These are phyloP conservation scores for Citrus sp. DNA, from an alignment of 345 rosid genomes.

Conservation along the genomic window DNA sequence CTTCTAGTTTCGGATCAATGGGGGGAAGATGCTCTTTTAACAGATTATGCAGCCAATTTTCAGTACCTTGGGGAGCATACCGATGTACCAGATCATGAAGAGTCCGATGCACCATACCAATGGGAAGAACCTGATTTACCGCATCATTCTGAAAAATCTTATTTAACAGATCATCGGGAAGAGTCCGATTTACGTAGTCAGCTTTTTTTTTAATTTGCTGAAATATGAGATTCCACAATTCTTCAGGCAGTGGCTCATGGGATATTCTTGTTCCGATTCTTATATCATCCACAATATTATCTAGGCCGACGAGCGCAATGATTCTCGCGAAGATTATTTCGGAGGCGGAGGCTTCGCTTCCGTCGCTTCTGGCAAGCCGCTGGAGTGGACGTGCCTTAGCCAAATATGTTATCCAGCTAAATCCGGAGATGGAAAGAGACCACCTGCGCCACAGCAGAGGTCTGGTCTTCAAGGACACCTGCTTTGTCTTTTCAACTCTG, in stretches of 20 bases:
- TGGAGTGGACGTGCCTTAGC: background rate
- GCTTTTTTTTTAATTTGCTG: background rate
- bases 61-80: too few species aligned
- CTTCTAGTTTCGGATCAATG: too few species aligned
- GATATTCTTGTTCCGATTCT: background rate
- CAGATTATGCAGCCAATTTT: too few species aligned
- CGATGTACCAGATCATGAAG: too few species aligned
- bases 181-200: background rate
- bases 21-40: too few species aligned
- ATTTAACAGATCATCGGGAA: too few species aligned
- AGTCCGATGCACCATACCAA: too few species aligned
- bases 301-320: background rate
- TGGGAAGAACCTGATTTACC: too few species aligned
- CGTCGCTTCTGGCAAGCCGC: background rate
- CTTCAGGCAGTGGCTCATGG: background rate
- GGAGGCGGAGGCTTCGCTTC: too few species aligned
- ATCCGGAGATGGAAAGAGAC: too few species aligned
- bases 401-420: background rate
- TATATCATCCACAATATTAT: background rate
- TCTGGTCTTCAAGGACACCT: slow-evolving; percentile 9
- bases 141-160: too few species aligned
- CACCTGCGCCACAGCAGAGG: slow-evolving; percentile 3
- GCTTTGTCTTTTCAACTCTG: background rate
- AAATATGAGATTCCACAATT: background rate
- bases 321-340: background rate